phyloP scores from a whole-genome alignment of 441 rosid genomes.

The Codiaeum variegatum region DNA sequence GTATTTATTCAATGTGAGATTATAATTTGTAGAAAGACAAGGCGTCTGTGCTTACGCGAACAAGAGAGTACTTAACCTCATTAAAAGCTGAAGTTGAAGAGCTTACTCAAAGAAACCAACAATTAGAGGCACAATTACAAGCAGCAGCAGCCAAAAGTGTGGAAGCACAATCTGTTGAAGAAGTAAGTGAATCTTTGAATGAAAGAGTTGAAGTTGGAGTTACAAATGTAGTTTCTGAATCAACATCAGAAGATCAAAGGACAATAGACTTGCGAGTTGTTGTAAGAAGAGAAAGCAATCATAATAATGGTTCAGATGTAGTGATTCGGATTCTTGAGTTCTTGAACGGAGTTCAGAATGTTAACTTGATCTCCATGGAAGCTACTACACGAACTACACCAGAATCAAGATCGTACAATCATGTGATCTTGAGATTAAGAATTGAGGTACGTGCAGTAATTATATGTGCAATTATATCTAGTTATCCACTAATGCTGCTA shows the following conservation, averaged over 20 bases:
- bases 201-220: conserved; percentile 38
- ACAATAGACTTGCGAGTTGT: conserved; percentile 41
- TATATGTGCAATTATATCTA: background rate
- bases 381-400: conserved; percentile 28
- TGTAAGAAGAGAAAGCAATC: conserved; percentile 32
- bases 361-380: conserved; percentile 46
- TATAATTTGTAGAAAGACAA: conserved; percentile 82
- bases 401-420: conserved; percentile 27
- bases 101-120: conserved; percentile 34
- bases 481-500: background rate
- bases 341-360: conserved; percentile 39
- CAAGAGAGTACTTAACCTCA: conserved; percentile 43
- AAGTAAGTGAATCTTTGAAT: conserved; percentile 4
- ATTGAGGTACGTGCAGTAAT: conserved; percentile 42
- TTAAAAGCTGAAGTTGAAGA: conserved; percentile 42
- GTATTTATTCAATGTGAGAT: too few relatives aligned
- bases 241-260: conserved; percentile 42
- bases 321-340: conserved; percentile 55
- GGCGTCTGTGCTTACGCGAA: conserved; percentile 42
- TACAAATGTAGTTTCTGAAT: conserved; percentile 28
- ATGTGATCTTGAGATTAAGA: conserved; percentile 38
- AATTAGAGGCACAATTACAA: conserved; percentile 36
- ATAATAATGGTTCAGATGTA: conserved; percentile 27
- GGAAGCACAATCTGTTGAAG: too few relatives aligned
- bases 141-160: too few relatives aligned